Base-by-base conservation (phyloP, 768 basidiomycete genomes). In the Fomitopsis pulvina region DNA sequence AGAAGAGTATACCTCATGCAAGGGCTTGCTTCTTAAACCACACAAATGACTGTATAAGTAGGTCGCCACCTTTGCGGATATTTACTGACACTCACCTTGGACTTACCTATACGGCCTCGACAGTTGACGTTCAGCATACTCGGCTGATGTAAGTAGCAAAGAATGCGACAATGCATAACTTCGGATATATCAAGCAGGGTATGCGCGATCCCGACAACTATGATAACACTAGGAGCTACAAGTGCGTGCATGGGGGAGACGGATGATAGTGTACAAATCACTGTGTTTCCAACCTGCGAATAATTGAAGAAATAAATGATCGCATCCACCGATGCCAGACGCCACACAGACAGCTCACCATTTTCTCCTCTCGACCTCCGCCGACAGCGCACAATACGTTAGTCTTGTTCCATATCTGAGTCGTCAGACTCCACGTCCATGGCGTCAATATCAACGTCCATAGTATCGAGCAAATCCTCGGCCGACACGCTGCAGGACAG, bases 401-500 rank as follows among this genome's bases (percentile, higher is more conserved):
- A 25, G 21, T 38, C 34, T 38, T 38, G 29, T 12, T 27, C 32
- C 45, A 46, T 27, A 20, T 42, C 41, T 18, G 34, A 37, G 14
- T 46, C 50, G 16, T 20, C 16, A 16, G 21, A 40, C 12, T 21
- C 27, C 24, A 21, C 34, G 11, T 32, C 39, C 22, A 18, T 30
- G 25, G 22, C 32, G 22, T 38, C 32, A 8, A 14, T 49, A 41
- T 41, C 43, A 18, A 22, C 50, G 45, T 30, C 38, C 21, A 30
- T 5, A 41, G 5, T 28, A 16, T 22, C 43, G 25, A 47, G 14
- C 20, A 56, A 34, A 37, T 61, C 60, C 22, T 61, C 56, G 32
- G 38, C 34, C 27, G 47, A 49, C 20, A 57, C 51, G 39, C 46
- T 60, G 21, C 44, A 50, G 12, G 62, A 65, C 39, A 74, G 59